Percentiles rank a stretch among this genome's conserved stretches.
These are phyloP conservation scores for Annulohypoxylon bovei DNA, from an alignment of 495 filamentous ascomycete species.

Conservation along the genomic window DNA sequence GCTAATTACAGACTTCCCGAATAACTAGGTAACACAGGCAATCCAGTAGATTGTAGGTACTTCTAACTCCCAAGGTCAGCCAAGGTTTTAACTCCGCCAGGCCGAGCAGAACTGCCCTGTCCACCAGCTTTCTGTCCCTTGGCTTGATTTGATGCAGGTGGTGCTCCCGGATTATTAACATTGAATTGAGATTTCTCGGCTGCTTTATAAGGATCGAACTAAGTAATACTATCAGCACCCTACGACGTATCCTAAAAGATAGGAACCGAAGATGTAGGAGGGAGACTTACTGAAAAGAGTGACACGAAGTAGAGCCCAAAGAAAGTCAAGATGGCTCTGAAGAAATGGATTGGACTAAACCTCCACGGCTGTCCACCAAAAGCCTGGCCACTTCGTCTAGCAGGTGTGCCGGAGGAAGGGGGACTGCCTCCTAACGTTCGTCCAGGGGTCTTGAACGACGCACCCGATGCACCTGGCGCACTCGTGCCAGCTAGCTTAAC, in stretches of 20 bases:
- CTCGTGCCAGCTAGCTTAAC: constrained; percentile 64
- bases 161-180: constrained; percentile 50
- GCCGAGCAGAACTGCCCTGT: constrained; percentile 40
- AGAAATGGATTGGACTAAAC: constrained; percentile 51
- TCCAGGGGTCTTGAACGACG: constrained; percentile 54
- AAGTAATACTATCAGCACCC: constrained; percentile 12
- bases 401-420: constrained; percentile 13
- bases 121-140: constrained; percentile 34
- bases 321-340: constrained; percentile 63
- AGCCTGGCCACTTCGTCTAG: constrained; percentile 40
- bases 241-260: background rate
- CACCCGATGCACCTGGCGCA: constrained; percentile 58
- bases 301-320: constrained; percentile 69
- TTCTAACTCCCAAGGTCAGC: constrained; percentile 45
- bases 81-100: constrained; percentile 55
- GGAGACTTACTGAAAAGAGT: constrained; percentile 60
- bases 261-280: background rate
- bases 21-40: background rate
- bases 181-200: constrained; percentile 74
- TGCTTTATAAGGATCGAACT: constrained; percentile 73
- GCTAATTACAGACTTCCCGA: background rate
- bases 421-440: constrained; percentile 47
- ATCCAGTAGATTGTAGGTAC: background rate
- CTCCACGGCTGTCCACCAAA: constrained; percentile 51
- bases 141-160: constrained; percentile 23